Conservation (phyloP, 352 stramenopile genomes). For the Globisporangium parvum region DNA sequence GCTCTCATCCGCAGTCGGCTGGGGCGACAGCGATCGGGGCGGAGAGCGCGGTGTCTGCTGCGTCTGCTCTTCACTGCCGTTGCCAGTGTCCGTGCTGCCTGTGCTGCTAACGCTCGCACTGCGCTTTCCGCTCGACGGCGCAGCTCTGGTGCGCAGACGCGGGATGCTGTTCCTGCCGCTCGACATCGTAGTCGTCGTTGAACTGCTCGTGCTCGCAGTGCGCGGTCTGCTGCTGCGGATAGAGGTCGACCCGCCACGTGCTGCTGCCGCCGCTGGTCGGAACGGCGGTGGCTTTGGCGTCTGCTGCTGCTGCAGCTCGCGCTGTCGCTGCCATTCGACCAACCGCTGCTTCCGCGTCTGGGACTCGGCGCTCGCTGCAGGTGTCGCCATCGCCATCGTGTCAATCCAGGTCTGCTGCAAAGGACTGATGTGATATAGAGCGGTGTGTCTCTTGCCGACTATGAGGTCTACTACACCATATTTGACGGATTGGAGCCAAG, state of each 20-base stretch:
- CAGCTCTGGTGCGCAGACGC: not conserved
- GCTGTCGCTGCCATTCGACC: slow-evolving; percentile 17
- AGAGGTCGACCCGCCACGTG: no score
- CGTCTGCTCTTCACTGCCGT: not conserved
- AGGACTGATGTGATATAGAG: no score
- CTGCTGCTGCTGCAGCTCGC: slow-evolving; percentile 8
- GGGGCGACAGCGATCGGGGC: not conserved
- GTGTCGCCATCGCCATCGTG: not conserved
- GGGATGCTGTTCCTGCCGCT: slow-evolving; percentile 3
- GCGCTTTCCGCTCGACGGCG: not conserved
- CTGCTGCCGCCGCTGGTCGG: slow-evolving; percentile 2
- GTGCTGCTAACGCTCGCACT: slow-evolving; percentile 4
- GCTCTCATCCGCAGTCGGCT: not conserved
- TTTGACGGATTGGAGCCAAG: no score
- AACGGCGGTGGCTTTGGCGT: slow-evolving; percentile 5
- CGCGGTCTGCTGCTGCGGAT: slow-evolving; percentile 1
- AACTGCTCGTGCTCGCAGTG: slow-evolving; percentile 3
- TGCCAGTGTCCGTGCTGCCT: not conserved
- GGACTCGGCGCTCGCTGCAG: slow-evolving; percentile 1
- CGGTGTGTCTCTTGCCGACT: no score
- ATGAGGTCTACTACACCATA: no score
- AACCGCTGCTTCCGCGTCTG: slow-evolving; percentile 24
- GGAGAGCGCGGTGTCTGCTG: not conserved
- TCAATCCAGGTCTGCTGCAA: not conserved
- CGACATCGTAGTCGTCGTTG: not conserved